Evolutionary conservation across 371 early-diverging fungal genomes (phyloP), one percentile per base, ranked within the genome.

Genomic region (Parasitella parasitica): DNA sequence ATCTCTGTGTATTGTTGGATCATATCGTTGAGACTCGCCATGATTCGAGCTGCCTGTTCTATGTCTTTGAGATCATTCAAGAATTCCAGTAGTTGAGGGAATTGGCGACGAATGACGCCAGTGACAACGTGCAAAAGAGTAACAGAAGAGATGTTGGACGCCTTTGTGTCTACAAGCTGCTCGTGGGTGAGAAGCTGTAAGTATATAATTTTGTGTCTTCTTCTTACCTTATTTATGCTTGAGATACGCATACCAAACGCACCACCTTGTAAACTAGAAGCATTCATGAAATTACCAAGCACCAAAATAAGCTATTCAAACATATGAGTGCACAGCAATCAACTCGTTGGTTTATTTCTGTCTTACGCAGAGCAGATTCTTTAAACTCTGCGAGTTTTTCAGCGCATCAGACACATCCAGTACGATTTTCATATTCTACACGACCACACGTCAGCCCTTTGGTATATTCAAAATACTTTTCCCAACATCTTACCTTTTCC

Each of bases 251-350:
- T 72, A 46, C 86, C 86, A 67, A 67, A 85, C 0, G 86, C 86
- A 38, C 80, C 80, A 12, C 86, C 86, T 54, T 80, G 79, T 49
- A 77, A 60, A 51, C 73, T 77, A 15, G 73, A 64, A 2, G 73
- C 79, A 56, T 85, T 85, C 86, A 85, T 83, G 53, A 70, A 85
- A 63, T 85, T 85, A 22, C 86, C 86, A 6, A 85, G 41, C 3
- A 79, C 59, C 15, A 85, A 66, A 48, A 85, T 75, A 12, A 69
- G 67, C 73, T 56, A 67, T 67, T 4, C 9, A 4, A 9, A 59
- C 18, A 62, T 59, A 4, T 32, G 11, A 6, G 37, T 76, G 68
- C 20, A 61, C 2, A 20, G 57, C 15, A n/a, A n/a, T n/a, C n/a
- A n/a, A n/a, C n/a, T n/a, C n/a, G n/a, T n/a, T 46, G 22, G 24